Evolutionary conservation across 164 flowering plant genomes (phyloP), one percentile per base, ranked within the genome.

Genomic region (Aristolochia californica): DNA sequence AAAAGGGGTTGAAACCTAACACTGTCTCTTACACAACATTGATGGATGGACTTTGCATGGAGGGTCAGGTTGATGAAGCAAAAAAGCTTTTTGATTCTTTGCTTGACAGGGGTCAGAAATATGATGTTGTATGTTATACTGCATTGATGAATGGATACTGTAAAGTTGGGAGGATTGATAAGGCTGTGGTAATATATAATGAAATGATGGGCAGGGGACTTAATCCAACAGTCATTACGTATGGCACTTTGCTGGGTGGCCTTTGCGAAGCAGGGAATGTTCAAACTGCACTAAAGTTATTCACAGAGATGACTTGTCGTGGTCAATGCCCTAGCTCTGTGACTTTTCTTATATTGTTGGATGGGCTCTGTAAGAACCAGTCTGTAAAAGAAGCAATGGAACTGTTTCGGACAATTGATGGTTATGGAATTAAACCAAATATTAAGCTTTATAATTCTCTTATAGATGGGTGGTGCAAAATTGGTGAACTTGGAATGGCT

Each of bases 161-260:
- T 34, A 34, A 34, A 88, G 12, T 69, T 83, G 88, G 89, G 20
- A 75, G 83, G 71, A 48, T 82, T 4, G 61, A 55, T 5, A 71
- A 66, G 62, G 96, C 96, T 56, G 63, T 86, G 43, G 16, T 40
- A 38, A 70, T 91, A 58, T 91, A 84, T 45, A 70, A 91, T 48
- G 90, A 84, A 66, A 88, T 91, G 96, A 64, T 86, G 10, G 66
- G 62, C 13, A 80, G 77, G 61, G 87, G 86, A 12, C 70, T 83
- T 18, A 77, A 80, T 30, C 96, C 98, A 23, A 95, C 84, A 71
- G 83, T 76, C 51, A 87, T 86, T 53, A 88, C 95, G 30, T 91
- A 91, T 66, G 83, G 77, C 60, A 94, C 84, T 67, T 77, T 53
- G 45, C 40, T 34, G 40, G 40, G 40, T 34, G 40, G 40, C 40